Percentiles rank a stretch among this genome's conserved stretches.
Conservation (phyloP, 495 filamentous ascomycete genomes). For the Aspergillus carlsbadensis region DNA sequence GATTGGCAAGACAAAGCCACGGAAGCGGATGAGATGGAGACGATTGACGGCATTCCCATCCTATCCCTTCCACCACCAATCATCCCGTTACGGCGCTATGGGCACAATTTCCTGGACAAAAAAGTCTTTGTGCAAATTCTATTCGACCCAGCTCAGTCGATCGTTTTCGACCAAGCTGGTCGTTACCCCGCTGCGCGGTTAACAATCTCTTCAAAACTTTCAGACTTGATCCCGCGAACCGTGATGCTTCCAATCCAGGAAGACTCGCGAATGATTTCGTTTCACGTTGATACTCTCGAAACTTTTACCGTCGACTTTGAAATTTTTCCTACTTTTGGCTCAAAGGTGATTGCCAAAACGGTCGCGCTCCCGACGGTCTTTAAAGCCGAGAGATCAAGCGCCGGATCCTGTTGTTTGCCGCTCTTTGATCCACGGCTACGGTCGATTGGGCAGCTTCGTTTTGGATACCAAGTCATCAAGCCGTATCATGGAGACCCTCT, state of each 20-base stretch:
- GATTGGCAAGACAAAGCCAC: constrained; percentile 41
- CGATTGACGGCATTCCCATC: constrained; percentile 83
- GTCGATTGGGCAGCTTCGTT: constrained; percentile 91
- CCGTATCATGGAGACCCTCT: constrained; percentile 91
- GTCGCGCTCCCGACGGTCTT: constrained; percentile 88
- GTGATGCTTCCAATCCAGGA: constrained; percentile 94
- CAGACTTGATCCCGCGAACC: constrained; percentile 93
- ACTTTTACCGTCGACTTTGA: constrained; percentile 96
- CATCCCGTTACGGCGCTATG: constrained; percentile 89
- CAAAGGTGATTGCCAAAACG: constrained; percentile 93
- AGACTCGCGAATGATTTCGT: constrained; percentile 86
- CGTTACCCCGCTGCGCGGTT: constrained; percentile 94
- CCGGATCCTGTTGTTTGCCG: constrained; percentile 79
- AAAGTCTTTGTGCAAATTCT: constrained; percentile 91
- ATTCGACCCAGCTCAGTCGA: constrained; percentile 75
- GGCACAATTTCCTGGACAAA: constrained; percentile 96
- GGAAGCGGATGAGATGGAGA: constrained; percentile 65
- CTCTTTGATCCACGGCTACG: constrained; percentile 90
- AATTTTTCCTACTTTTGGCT: constrained; percentile 95
- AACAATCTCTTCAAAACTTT: constrained; percentile 93
- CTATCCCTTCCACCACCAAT: constrained; percentile 95
- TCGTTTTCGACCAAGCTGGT: constrained; percentile 89
- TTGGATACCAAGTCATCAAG: constrained; percentile 94
- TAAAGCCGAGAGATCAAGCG: constrained; percentile 66
- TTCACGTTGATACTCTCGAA: constrained; percentile 90